Evolutionary conservation across 257 asterid species (phyloP).

Genomic region (Solanum corneliomulleri): DNA sequence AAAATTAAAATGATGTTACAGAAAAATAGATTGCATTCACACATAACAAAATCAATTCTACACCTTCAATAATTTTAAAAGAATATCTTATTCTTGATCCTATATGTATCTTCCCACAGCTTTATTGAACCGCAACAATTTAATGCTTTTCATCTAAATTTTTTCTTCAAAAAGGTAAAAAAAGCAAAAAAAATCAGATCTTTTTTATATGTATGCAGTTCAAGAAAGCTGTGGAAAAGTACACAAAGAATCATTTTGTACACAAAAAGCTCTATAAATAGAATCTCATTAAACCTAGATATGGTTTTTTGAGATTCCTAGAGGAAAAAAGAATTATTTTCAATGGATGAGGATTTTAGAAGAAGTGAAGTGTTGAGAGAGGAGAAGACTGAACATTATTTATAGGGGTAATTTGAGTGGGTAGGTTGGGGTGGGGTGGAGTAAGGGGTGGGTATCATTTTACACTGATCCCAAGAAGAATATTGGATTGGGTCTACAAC

Average conservation of each 20-base stretch:
- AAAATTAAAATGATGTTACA: not conserved
- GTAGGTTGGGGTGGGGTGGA: not conserved
- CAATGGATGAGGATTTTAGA: not conserved
- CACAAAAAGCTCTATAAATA: not conserved
- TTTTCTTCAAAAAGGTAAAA: not conserved
- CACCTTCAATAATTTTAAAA: not conserved
- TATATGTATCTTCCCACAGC: conserved; percentile 75
- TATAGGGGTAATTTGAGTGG: conserved; percentile 32
- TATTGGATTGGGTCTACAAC: conserved; percentile 61
- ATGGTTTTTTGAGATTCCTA: conserved; percentile 20
- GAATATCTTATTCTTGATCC: not conserved
- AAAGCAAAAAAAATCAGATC: too few species aligned
- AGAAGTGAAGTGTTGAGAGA: not conserved
- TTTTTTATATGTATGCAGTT: conserved; percentile 37
- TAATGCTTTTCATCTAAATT: not conserved
- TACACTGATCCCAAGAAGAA: conserved; percentile 92
- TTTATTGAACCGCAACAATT: conserved; percentile 62
- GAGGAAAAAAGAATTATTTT: not conserved
- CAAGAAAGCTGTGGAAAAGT: conserved; percentile 98
- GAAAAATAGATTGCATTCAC: not conserved
- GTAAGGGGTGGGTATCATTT: conserved; percentile 9
- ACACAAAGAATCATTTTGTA: conserved; percentile 47
- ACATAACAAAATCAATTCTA: not conserved
- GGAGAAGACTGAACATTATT: conserved; percentile 13
- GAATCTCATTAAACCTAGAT: not conserved